phyloP scores from a whole-genome alignment of 139 green algal genomes.

The Coelastrella sp. region DNA sequence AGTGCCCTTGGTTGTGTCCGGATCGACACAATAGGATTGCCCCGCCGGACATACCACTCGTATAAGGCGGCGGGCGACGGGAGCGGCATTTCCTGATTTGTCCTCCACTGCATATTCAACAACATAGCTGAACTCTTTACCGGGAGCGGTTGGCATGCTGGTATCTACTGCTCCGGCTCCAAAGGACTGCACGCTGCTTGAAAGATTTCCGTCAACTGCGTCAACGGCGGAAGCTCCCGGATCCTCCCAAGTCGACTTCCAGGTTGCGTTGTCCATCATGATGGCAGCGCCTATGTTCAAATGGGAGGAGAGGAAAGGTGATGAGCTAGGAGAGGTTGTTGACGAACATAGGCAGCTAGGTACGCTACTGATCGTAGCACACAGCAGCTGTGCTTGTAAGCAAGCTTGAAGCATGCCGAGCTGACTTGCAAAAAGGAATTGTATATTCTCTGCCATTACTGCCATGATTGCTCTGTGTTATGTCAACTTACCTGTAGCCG shows the following conservation, averaged over 20 bases:
- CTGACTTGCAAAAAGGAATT: not conserved
- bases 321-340: no score
- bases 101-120: slow-evolving; percentile 58
- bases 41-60: slow-evolving; percentile 43
- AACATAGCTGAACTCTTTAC: slow-evolving; percentile 24
- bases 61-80: slow-evolving; percentile 47
- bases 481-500: not conserved
- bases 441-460: no score
- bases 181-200: slow-evolving; percentile 41
- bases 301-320: no score
- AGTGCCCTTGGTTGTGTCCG: not conserved
- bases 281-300: slow-evolving; percentile 14
- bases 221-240: slow-evolving; percentile 55
- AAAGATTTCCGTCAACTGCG: slow-evolving; percentile 56
- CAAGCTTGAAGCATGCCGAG: no score
- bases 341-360: no score
- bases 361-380: not conserved
- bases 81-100: slow-evolving; percentile 50
- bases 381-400: not conserved
- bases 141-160: slow-evolving; percentile 43
- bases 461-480: no score
- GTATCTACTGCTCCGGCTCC: slow-evolving; percentile 55
- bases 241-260: slow-evolving; percentile 44
- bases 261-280: slow-evolving; percentile 54
- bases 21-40: slow-evolving; percentile 43